Conservation (phyloP, 2,329 filamentous ascomycete genomes). For the Colletotrichum abscissum region DNA sequence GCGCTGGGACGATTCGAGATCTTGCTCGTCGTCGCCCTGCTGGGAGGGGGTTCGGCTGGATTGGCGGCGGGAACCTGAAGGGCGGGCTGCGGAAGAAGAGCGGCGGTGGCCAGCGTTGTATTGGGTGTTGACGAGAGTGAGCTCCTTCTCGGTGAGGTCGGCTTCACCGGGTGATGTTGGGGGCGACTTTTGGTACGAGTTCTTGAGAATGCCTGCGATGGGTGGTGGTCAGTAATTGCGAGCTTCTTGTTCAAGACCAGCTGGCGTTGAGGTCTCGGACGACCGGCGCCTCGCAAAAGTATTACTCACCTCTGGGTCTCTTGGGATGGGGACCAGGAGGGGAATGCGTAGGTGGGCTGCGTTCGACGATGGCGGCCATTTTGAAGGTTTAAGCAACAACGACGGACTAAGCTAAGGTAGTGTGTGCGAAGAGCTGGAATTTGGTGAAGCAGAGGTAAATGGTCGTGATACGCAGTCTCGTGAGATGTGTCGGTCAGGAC, state of each 20-base stretch:
- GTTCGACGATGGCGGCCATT: constrained; percentile 55
- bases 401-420: not conserved
- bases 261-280: not conserved
- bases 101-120: constrained; percentile 91
- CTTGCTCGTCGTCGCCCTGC: constrained; percentile 55
- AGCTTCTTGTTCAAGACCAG: not conserved
- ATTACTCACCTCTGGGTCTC: constrained; percentile 58
- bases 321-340: constrained; percentile 54
- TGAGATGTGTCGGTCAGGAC: constrained; percentile 18
- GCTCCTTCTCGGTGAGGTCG: constrained; percentile 80
- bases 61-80: constrained; percentile 75
- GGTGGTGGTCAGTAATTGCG: not conserved
- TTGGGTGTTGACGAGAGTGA: constrained; percentile 93
- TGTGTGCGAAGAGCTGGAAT: not conserved
- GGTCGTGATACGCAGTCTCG: constrained; percentile 27
- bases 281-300: too few species aligned
- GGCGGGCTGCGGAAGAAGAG: constrained; percentile 79
- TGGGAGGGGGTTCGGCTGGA: constrained; percentile 64
- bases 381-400: constrained; percentile 37
- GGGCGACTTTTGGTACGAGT: constrained; percentile 76
- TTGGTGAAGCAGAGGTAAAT: not conserved
- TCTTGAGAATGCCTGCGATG: constrained; percentile 88
- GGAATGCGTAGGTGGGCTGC: constrained; percentile 51
- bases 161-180: constrained; percentile 62
- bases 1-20: constrained; percentile 73